Percentiles rank a stretch among this genome's conserved stretches.
These are phyloP conservation scores for Ophiostoma sp. DNA, from an alignment of 2,329 filamentous ascomycete genomes.

Conservation along the genomic window DNA sequence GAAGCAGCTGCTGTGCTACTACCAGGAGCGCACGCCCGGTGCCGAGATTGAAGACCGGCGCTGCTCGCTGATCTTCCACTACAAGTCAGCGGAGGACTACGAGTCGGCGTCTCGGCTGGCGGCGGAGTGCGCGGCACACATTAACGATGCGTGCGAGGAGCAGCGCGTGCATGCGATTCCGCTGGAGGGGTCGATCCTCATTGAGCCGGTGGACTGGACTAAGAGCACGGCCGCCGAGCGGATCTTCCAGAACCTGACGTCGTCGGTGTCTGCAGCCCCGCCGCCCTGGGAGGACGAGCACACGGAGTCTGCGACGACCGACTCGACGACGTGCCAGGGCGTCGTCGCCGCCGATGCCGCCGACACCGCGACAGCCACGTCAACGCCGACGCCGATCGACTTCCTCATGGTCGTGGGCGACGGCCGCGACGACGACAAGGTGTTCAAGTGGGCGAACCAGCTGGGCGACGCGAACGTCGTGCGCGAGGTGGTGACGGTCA, in stretches of 20 bases:
- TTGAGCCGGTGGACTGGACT: slow-evolving; percentile 80
- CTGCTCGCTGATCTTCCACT: slow-evolving; percentile 87
- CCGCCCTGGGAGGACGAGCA: slow-evolving; percentile 30
- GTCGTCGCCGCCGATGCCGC: background rate
- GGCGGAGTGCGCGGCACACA: slow-evolving; percentile 85
- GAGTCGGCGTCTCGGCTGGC: slow-evolving; percentile 72
- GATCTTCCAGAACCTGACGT: slow-evolving; percentile 56
- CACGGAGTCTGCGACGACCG: background rate
- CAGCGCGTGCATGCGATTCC: slow-evolving; percentile 81
- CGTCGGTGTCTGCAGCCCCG: slow-evolving; percentile 32
- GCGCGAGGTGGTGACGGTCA: slow-evolving; percentile 74
- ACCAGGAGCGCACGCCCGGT: slow-evolving; percentile 81
- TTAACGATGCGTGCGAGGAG: slow-evolving; percentile 85
- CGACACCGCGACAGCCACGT: slow-evolving; percentile 29
- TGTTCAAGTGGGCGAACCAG: slow-evolving; percentile 90
- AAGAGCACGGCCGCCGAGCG: slow-evolving; percentile 77
- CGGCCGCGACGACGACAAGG: slow-evolving; percentile 85
- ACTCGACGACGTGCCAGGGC: background rate
- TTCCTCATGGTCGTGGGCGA: slow-evolving; percentile 89
- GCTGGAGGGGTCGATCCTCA: slow-evolving; percentile 71
- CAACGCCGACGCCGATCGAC: slow-evolving; percentile 50
- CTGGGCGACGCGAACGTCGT: slow-evolving; percentile 56
- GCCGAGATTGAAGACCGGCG: slow-evolving; percentile 86
- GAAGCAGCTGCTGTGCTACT: slow-evolving; percentile 77
- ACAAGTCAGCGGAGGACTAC: slow-evolving; percentile 73